phyloP scores from a whole-genome alignment of 257 asterid genomes.

The Salvia rosmarinus region DNA sequence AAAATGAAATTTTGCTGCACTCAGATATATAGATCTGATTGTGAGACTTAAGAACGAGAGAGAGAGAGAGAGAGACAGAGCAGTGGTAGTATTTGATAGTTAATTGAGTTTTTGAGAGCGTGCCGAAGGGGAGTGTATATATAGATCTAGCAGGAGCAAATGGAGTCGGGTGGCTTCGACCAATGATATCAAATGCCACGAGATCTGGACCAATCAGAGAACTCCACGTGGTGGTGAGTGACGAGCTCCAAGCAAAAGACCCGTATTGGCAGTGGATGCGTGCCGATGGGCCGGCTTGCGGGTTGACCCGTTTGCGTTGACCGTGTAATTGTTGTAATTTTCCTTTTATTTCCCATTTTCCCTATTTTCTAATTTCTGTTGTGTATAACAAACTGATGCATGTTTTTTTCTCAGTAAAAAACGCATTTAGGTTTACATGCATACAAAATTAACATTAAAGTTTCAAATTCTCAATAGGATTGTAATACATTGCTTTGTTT shows the following conservation, averaged over 20 bases:
- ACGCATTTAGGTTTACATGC: neutral
- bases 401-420: neutral
- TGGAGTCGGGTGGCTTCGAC: constrained; percentile 52
- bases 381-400: neutral
- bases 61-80: constrained; percentile 6
- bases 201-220: constrained; percentile 40
- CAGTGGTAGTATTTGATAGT: neutral
- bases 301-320: constrained; percentile 41
- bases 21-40: constrained; percentile 39
- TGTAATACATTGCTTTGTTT: too few species aligned
- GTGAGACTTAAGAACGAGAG: constrained; percentile 27
- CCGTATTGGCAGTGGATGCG: constrained; percentile 31
- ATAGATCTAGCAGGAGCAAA: constrained; percentile 45
- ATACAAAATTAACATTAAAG: neutral
- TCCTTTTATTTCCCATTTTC: neutral
- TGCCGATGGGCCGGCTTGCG: constrained; percentile 28
- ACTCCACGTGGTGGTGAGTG: constrained; percentile 46
- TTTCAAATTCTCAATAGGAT: too few species aligned
- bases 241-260: constrained; percentile 35
- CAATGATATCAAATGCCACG: constrained; percentile 62
- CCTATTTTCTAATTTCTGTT: neutral
- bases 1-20: neutral
- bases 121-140: constrained; percentile 26
- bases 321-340: neutral
- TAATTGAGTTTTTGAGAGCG: constrained; percentile 21